Evolutionary conservation across 2,329 filamentous ascomycete species (phyloP).

Genomic region (Curvularia hawaiiensis): DNA sequence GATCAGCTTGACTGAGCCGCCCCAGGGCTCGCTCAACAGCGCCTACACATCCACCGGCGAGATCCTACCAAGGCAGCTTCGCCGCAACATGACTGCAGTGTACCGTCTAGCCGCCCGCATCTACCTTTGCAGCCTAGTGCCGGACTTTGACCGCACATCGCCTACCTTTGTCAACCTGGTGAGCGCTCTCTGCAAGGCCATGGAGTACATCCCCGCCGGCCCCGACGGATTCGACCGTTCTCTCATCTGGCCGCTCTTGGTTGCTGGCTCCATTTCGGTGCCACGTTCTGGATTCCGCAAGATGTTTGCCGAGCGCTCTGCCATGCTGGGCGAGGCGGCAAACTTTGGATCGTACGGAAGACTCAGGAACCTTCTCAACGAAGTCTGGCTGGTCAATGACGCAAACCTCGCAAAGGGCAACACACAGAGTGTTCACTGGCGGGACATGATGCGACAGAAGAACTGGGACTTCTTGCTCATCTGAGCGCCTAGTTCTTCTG

Average conservation of each 20-base stretch:
- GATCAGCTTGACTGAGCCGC: slow-evolving; percentile 77
- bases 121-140: slow-evolving; percentile 95
- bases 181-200: slow-evolving; percentile 74
- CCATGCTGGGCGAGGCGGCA: slow-evolving; percentile 75
- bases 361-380: slow-evolving; percentile 75
- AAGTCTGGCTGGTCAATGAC: slow-evolving; percentile 81
- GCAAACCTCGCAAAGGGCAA: slow-evolving; percentile 58
- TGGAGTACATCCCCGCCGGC: slow-evolving; percentile 83
- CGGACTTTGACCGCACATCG: slow-evolving; percentile 79
- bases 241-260: slow-evolving; percentile 90
- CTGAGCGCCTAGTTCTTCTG: slow-evolving; percentile 52
- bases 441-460: slow-evolving; percentile 90
- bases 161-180: slow-evolving; percentile 77
- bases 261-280: slow-evolving; percentile 79
- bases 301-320: slow-evolving; percentile 77
- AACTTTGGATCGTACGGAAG: slow-evolving; percentile 85
- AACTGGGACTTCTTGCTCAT: slow-evolving; percentile 93
- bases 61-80: slow-evolving; percentile 81
- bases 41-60: slow-evolving; percentile 68
- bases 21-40: slow-evolving; percentile 54
- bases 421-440: slow-evolving; percentile 82
- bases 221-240: slow-evolving; percentile 85
- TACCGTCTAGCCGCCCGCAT: slow-evolving; percentile 93
- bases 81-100: slow-evolving; percentile 84
- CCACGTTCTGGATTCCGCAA: slow-evolving; percentile 75